A percentile compares a stretch with the other conserved stretches of the same genome.
phyloP scores from a whole-genome alignment of 805 yeast species.

The Saturnispora dispora region DNA sequence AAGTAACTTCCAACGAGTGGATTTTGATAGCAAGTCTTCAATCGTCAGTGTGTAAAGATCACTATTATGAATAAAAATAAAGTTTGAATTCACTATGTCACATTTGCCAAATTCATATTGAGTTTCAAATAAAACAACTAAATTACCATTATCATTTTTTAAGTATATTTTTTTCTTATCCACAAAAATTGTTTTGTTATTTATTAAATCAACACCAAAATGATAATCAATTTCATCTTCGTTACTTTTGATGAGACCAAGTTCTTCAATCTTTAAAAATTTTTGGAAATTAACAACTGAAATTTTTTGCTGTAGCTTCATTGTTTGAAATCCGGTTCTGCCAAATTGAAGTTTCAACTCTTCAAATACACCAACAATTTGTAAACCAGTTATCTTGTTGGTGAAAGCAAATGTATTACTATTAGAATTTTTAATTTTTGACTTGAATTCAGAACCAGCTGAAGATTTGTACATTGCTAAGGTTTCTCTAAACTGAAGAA shows the following conservation, averaged over 20 bases:
- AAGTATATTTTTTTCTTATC: background rate
- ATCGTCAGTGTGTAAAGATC: background rate
- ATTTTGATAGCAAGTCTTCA: constrained; percentile 1
- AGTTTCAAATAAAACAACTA: constrained; percentile 4
- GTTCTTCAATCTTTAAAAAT: constrained; percentile 1
- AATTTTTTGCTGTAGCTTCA: constrained; percentile 8
- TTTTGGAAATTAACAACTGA: constrained; percentile 5
- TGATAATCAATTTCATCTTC: background rate
- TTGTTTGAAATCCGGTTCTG: constrained; percentile 8
- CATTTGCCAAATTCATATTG: constrained; percentile 6
- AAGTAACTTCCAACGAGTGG: constrained; percentile 6
- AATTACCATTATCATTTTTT: background rate
- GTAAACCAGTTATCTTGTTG: constrained; percentile 6
- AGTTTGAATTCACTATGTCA: background rate
- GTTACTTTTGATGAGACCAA: background rate
- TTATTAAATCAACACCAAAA: background rate
- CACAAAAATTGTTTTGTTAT: background rate
- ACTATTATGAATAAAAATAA: constrained; percentile 3
- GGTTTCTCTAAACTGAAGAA: constrained; percentile 7
- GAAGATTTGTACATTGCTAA: constrained; percentile 3
- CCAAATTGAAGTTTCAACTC: constrained; percentile 7
- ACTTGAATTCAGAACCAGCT: constrained; percentile 4
- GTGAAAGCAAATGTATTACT: constrained; percentile 5
- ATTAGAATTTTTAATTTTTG: constrained; percentile 6
- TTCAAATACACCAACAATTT: constrained; percentile 8